A percentile compares a stretch with the other conserved stretches of the same genome.
Evolutionary conservation across 495 filamentous ascomycete genomes (phyloP).

Genomic region (Barbatosphaeria neglecta): DNA sequence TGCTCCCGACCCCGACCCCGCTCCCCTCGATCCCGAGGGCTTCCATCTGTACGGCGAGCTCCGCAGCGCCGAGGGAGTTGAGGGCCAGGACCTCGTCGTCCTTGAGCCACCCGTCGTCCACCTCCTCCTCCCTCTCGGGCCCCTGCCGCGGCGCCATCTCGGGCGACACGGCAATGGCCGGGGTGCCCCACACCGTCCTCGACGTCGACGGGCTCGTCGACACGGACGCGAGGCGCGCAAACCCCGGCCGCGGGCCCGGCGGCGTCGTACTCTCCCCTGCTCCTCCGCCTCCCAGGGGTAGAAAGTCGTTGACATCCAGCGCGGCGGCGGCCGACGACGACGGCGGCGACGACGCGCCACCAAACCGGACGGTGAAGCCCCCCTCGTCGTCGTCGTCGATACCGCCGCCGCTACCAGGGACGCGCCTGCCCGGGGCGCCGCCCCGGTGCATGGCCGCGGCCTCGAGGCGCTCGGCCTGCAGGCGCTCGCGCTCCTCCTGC

Average conservation of each 20-base stretch:
- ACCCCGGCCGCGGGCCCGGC: constrained; percentile 25
- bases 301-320: constrained; percentile 47
- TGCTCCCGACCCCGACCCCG: too few species aligned
- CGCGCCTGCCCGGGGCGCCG: constrained; percentile 26
- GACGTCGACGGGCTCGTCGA: constrained; percentile 64
- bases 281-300: constrained; percentile 41
- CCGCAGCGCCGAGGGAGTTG: constrained; percentile 20
- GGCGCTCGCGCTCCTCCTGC: constrained; percentile 79
- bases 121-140: constrained; percentile 28
- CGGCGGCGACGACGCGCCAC: constrained; percentile 8
- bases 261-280: constrained; percentile 20
- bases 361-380: constrained; percentile 17
- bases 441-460: constrained; percentile 31
- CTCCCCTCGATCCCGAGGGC: constrained; percentile 25
- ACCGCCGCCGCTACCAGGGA: constrained; percentile 21
- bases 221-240: constrained; percentile 37
- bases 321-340: constrained; percentile 11
- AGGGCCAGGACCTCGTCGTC: constrained; percentile 32
- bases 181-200: constrained; percentile 83
- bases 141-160: constrained; percentile 24
- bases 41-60: constrained; percentile 35
- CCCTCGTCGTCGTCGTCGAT: constrained; percentile 12
- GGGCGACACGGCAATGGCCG: constrained; percentile 43
- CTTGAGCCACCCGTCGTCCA: constrained; percentile 71
- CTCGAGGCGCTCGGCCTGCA: constrained; percentile 77